Evolutionary conservation across 495 filamentous ascomycete genomes (phyloP).

Genomic region (Penicillium crystallinum): DNA sequence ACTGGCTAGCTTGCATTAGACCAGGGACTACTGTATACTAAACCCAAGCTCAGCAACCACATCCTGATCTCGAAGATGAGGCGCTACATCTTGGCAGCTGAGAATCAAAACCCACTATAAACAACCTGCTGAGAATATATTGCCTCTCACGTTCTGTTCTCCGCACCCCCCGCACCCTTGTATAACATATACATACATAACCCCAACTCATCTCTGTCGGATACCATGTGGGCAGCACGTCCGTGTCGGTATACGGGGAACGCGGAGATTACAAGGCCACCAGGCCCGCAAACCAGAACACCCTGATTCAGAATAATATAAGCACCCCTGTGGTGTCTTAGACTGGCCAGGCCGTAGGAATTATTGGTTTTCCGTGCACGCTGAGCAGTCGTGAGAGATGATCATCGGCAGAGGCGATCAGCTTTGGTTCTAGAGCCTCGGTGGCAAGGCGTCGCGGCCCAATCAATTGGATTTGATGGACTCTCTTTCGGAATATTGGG

Average conservation of each 20-base stretch:
- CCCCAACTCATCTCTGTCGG: neutral
- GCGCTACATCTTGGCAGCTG: neutral
- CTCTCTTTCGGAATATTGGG: neutral
- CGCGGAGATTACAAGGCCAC: neutral
- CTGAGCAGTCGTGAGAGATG: neutral
- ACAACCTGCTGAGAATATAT: neutral
- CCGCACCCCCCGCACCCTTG: no score
- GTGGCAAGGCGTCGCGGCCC: neutral
- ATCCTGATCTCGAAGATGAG: neutral
- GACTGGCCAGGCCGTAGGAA: no score
- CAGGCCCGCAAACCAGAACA: neutral
- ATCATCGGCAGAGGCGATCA: neutral
- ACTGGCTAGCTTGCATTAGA: neutral
- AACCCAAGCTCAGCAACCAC: neutral
- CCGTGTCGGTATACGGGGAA: neutral
- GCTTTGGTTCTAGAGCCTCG: neutral
- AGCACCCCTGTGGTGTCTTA: no score
- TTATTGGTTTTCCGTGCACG: no score
- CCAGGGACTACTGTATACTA: neutral
- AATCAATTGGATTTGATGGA: neutral
- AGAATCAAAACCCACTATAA: neutral
- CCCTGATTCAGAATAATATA: no score
- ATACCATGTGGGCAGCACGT: neutral
- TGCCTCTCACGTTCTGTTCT: no score
- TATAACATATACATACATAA: no score